phyloP scores from a whole-genome alignment of 2,329 filamentous ascomycete species.

The Neofusicoccum laricinum region DNA sequence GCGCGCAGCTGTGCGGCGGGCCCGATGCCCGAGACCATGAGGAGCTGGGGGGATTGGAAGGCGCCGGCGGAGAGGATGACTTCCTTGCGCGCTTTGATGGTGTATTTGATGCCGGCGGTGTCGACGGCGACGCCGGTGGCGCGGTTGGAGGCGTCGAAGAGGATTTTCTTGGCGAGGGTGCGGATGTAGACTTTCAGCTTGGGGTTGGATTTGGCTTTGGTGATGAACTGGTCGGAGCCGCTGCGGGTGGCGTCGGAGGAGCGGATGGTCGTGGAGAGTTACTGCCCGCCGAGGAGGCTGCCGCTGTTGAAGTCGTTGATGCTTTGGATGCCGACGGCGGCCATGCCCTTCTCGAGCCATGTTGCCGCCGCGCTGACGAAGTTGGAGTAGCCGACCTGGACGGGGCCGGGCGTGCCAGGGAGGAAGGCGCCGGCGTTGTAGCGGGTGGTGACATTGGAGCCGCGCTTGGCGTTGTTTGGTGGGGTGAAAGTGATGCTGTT shows the following conservation, averaged over 20 bases:
- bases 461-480: constrained; percentile 26
- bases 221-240: constrained; percentile 24
- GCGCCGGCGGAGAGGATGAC: constrained; percentile 45
- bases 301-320: constrained; percentile 27
- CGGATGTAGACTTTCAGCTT: constrained; percentile 28
- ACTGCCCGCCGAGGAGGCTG: constrained; percentile 23
- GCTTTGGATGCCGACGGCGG: constrained; percentile 22
- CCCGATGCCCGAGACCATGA: constrained; percentile 39
- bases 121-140: constrained; percentile 25
- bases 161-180: constrained; percentile 33
- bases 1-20: constrained; percentile 21
- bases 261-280: constrained; percentile 31
- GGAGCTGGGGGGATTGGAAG: constrained; percentile 42
- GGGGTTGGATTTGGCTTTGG: neutral
- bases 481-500: constrained; percentile 27
- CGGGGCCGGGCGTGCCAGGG: constrained; percentile 20
- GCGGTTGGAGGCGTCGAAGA: constrained; percentile 29
- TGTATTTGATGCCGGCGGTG: constrained; percentile 17
- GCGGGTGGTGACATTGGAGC: constrained; percentile 21
- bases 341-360: constrained; percentile 25
- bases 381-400: constrained; percentile 28
- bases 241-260: constrained; percentile 23
- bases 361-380: constrained; percentile 26
- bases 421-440: constrained; percentile 23
- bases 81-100: constrained; percentile 36